phyloP scores from a whole-genome alignment of 106 monocot genomes.

The Acorus gramineus region DNA sequence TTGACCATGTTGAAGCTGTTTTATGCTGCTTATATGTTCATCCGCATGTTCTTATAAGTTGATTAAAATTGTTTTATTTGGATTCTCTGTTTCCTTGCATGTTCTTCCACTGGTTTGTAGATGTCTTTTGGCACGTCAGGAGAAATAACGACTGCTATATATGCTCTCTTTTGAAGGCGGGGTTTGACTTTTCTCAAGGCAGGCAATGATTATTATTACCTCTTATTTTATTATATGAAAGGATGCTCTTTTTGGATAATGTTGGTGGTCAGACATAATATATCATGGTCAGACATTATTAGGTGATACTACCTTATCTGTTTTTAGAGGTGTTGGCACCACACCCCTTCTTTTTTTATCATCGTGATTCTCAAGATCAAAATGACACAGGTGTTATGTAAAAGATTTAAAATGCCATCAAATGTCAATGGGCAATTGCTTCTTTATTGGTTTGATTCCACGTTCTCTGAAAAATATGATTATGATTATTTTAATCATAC shows the following conservation, averaged over 20 bases:
- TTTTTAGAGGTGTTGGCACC: neutral
- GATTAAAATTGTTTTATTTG: constrained; percentile 8
- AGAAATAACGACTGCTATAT: constrained; percentile 7
- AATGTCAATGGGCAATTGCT: too few relatives aligned
- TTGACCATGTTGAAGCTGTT: too few relatives aligned
- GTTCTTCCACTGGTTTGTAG: constrained; percentile 9
- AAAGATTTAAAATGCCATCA: too few relatives aligned
- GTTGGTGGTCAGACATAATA: constrained; percentile 2
- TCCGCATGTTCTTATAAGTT: neutral
- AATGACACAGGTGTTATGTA: too few relatives aligned
- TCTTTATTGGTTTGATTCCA: too few relatives aligned
- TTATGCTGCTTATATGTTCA: neutral
- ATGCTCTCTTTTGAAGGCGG: constrained; percentile 2
- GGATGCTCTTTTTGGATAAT: constrained; percentile 4
- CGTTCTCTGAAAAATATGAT: too few relatives aligned
- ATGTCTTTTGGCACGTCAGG: constrained; percentile 14
- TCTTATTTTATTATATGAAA: constrained; percentile 1
- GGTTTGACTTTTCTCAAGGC: constrained; percentile 15
- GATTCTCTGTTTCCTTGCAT: constrained; percentile 7
- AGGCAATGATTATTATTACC: constrained; percentile 7
- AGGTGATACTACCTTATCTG: neutral
- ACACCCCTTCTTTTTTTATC: too few relatives aligned
- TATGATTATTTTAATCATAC: too few relatives aligned
- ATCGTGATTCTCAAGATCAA: too few relatives aligned
- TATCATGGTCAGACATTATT: neutral